Conservation (phyloP, 257 asterid species). For the Voacanga thouarsii region DNA sequence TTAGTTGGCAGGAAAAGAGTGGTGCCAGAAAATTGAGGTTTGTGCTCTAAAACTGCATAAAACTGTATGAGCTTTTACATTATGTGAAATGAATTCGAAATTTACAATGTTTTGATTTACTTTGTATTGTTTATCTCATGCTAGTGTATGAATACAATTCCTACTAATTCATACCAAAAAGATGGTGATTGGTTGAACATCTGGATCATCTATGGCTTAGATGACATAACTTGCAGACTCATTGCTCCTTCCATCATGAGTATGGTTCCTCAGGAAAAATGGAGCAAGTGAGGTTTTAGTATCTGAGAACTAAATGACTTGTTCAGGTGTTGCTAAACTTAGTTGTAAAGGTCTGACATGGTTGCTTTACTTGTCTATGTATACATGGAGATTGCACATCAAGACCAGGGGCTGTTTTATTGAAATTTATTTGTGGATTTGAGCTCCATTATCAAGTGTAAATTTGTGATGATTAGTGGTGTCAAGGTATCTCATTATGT, state of each 20-base stretch:
- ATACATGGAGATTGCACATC: neutral
- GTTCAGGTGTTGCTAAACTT: constrained; percentile 4
- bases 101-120: neutral
- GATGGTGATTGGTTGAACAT: constrained; percentile 26
- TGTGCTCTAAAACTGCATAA: constrained; percentile 26
- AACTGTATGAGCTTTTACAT: neutral
- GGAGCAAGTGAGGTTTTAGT: constrained; percentile 16
- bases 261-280: constrained; percentile 24
- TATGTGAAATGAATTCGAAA: constrained; percentile 4
- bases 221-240: constrained; percentile 30
- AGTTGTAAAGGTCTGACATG: constrained; percentile 5
- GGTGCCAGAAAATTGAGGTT: constrained; percentile 88
- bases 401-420: neutral
- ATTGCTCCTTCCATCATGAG: constrained; percentile 26
- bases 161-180: constrained; percentile 10
- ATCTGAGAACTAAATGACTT: neutral
- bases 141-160: neutral
- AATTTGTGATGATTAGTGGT: neutral
- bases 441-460: neutral
- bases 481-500: neutral
- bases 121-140: neutral
- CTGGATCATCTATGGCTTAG: constrained; percentile 25
- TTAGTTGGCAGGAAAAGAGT: constrained; percentile 78
- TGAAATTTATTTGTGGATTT: neutral
- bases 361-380: neutral